Percentiles rank a stretch among this genome's conserved stretches.
Evolutionary conservation across 1,139 yeast genomes (phyloP).

Genomic region (Debaryomyces robertsiae): DNA sequence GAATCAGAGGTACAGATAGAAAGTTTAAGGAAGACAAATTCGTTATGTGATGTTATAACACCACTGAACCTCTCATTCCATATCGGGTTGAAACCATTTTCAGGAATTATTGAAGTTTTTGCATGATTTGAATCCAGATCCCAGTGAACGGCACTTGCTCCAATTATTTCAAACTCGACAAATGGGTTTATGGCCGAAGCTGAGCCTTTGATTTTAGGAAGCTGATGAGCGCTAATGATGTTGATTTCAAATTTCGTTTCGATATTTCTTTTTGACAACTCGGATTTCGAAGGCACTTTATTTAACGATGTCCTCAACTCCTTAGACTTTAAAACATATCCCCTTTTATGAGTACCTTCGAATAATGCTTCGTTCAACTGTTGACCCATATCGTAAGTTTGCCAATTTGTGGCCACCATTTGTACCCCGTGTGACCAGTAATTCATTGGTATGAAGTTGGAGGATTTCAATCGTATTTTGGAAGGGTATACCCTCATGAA

Average conservation of each 20-base stretch:
- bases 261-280: constrained; percentile 9
- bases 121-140: constrained; percentile 16
- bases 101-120: constrained; percentile 42
- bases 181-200: constrained; percentile 56
- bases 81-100: constrained; percentile 83
- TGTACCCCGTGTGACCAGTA: constrained; percentile 89
- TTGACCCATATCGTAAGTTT: constrained; percentile 85
- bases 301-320: constrained; percentile 38
- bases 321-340: constrained; percentile 78
- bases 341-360: constrained; percentile 56
- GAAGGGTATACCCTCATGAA: constrained; percentile 90
- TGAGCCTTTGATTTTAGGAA: constrained; percentile 62
- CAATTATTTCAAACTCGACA: constrained; percentile 58
- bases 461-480: constrained; percentile 69
- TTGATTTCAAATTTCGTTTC: constrained; percentile 34
- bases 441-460: constrained; percentile 75
- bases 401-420: constrained; percentile 98
- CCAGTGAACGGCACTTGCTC: constrained; percentile 35
- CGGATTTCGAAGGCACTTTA: constrained; percentile 25
- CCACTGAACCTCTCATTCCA: constrained; percentile 67
- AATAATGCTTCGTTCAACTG: constrained; percentile 89
- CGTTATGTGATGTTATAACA: constrained; percentile 37
- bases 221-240: constrained; percentile 81
- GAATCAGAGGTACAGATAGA: constrained; percentile 27
- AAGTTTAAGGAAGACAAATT: constrained; percentile 39